Conservation (phyloP, 805 yeast species). For the Ogataea siamensis region DNA sequence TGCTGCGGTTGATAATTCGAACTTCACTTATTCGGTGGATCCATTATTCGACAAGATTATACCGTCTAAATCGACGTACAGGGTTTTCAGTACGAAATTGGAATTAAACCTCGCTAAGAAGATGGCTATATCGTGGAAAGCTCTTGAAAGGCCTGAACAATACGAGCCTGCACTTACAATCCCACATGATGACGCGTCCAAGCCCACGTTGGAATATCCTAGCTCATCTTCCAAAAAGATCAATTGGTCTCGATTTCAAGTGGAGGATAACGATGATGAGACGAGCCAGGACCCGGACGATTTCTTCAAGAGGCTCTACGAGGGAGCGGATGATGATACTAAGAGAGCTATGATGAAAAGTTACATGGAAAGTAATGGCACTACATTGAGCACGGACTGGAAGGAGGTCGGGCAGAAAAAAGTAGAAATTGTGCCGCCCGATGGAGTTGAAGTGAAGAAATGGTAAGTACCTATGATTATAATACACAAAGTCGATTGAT, state of each 20-base stretch:
- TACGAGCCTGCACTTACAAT: no score
- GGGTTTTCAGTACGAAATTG: slow-evolving; percentile 67
- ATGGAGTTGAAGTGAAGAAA: slow-evolving; percentile 60
- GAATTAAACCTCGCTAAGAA: slow-evolving; percentile 63
- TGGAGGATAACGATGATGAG: slow-evolving; percentile 41
- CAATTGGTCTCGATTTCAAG: slow-evolving; percentile 64
- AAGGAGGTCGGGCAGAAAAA: slow-evolving; percentile 66
- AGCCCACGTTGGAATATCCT: slow-evolving; percentile 46
- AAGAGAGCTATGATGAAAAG: slow-evolving; percentile 96
- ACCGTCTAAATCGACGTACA: slow-evolving; percentile 42
- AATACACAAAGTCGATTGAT: slow-evolving; percentile 1
- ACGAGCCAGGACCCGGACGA: slow-evolving; percentile 51
- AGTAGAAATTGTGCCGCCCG: slow-evolving; percentile 72
- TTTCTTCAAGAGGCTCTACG: slow-evolving; percentile 74
- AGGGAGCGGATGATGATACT: slow-evolving; percentile 83
- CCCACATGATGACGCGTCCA: slow-evolving; percentile 7
- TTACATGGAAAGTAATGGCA: slow-evolving; percentile 89
- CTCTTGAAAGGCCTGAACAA: slow-evolving; percentile 41
- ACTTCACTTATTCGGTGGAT: slow-evolving; percentile 53
- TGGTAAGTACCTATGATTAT: no score
- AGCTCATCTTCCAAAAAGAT: slow-evolving; percentile 57
- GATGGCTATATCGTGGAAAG: slow-evolving; percentile 48
- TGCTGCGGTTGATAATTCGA: slow-evolving; percentile 45
- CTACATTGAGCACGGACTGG: slow-evolving; percentile 93
- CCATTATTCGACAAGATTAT: slow-evolving; percentile 53